phyloP scores from a whole-genome alignment of 148 eudicot genomes.

The Fagopyrum tataricum region DNA sequence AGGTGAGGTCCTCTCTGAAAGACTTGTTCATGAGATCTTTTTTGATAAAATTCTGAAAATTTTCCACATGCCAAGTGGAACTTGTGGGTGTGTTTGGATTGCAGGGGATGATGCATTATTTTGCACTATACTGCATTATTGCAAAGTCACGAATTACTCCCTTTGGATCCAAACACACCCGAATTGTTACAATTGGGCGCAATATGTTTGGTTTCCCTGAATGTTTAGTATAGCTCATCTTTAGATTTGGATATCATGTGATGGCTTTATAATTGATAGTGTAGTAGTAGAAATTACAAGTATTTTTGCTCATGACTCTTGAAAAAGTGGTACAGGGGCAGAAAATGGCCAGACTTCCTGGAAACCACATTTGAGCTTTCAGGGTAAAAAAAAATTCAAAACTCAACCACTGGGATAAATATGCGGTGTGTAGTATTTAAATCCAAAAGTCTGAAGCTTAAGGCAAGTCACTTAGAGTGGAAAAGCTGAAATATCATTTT shows the following conservation, averaged over 20 bases:
- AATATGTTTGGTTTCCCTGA: no score
- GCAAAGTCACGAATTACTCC: no score
- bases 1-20: slow-evolving; percentile 35
- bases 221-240: not conserved
- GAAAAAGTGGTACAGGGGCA: not conserved
- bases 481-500: no score
- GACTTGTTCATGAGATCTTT: not conserved
- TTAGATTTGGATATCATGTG: not conserved
- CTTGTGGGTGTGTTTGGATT: no score
- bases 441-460: not conserved
- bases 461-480: no score
- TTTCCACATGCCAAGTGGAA: not conserved
- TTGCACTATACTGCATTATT: no score
- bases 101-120: no score
- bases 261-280: not conserved
- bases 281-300: not conserved
- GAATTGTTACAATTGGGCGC: no score
- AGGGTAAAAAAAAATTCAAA: not conserved
- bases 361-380: not conserved
- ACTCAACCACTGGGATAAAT: not conserved
- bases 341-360: not conserved
- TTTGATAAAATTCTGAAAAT: slow-evolving; percentile 4
- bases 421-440: not conserved
- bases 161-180: no score
- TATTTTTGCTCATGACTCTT: not conserved